Evolutionary conservation across 352 stramenopile species (phyloP).

Genomic region (Phytophthora lateralis): DNA sequence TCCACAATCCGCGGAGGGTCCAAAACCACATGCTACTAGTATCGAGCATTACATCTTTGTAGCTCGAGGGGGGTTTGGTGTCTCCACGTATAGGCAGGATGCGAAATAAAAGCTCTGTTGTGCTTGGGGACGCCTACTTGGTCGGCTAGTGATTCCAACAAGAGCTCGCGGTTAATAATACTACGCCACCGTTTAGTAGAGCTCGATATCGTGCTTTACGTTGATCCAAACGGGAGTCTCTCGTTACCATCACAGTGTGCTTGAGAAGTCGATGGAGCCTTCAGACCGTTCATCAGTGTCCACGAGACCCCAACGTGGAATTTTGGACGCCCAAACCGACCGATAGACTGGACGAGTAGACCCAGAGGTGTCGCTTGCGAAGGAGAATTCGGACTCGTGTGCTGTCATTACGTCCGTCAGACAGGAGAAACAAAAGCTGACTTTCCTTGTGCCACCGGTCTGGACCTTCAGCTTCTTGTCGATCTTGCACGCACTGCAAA

Average conservation of each 20-base stretch:
- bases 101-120: not conserved
- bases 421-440: conserved; percentile 46
- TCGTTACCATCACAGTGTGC: not conserved
- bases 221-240: too few relatives aligned
- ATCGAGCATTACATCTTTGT: conserved; percentile 3
- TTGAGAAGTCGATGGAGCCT: not conserved
- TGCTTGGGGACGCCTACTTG: too few relatives aligned
- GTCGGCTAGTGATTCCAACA: too few relatives aligned
- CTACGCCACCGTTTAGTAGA: too few relatives aligned
- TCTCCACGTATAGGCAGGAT: conserved; percentile 8
- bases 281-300: not conserved
- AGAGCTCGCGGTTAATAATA: too few relatives aligned
- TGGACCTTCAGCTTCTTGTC: conserved; percentile 36
- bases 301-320: not conserved
- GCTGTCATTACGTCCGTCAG: conserved; percentile 19
- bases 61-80: not conserved
- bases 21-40: conserved; percentile 1
- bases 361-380: not conserved
- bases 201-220: too few relatives aligned
- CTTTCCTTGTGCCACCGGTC: conserved; percentile 24
- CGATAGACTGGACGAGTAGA: not conserved
- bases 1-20: not conserved
- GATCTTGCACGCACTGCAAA: conserved; percentile 40
- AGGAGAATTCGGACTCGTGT: conserved; percentile 17
- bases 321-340: not conserved